Conservation (phyloP, 208 protist species). For the Acanthamoeba castellanii region DNA sequence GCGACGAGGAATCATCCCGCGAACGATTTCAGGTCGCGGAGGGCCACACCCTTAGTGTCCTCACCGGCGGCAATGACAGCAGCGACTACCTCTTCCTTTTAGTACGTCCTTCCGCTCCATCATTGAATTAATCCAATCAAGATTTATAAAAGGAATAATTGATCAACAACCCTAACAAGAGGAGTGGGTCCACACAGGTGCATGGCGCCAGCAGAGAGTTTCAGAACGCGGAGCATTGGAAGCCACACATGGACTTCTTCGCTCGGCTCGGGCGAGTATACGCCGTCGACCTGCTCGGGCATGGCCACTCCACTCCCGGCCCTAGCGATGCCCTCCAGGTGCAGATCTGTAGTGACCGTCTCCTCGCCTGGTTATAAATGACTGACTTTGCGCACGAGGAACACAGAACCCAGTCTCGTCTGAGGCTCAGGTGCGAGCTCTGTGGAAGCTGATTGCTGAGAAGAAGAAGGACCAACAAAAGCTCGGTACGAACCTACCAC, state of each 20-base stretch:
- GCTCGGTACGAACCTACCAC: neutral
- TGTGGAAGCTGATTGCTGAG: neutral
- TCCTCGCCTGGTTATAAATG: neutral
- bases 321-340: neutral
- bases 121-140: neutral
- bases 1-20: neutral
- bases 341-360: too few relatives aligned
- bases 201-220: constrained; percentile 64
- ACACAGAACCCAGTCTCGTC: neutral
- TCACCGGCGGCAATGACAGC: neutral
- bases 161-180: neutral
- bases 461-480: neutral
- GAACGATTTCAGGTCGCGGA: neutral
- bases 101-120: neutral
- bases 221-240: constrained; percentile 69
- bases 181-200: neutral
- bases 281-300: constrained; percentile 65
- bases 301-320: constrained; percentile 58
- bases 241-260: constrained; percentile 55
- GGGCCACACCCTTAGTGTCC: neutral
- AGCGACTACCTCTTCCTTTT: constrained; percentile 27
- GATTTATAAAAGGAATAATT: neutral
- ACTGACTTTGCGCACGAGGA: neutral
- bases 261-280: constrained; percentile 15
- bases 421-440: constrained; percentile 8